phyloP scores from a whole-genome alignment of 371 early-diverging fungal genomes.

The Rhizopus sp. region DNA sequence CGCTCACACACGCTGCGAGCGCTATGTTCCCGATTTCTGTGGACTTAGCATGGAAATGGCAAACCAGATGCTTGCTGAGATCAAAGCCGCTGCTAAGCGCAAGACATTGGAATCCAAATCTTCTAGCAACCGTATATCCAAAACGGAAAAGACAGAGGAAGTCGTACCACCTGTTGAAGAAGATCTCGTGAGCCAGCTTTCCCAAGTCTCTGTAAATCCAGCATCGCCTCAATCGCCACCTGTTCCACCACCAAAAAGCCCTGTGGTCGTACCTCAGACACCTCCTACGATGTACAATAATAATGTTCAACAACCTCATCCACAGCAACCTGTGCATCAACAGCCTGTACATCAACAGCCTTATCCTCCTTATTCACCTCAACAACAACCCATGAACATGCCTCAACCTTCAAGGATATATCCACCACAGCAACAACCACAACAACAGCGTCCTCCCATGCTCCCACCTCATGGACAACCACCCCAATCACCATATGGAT shows the following conservation, averaged over 20 bases:
- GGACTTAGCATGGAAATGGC: constrained; percentile 87
- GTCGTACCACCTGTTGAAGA: constrained; percentile 5
- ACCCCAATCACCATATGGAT: constrained; percentile 23
- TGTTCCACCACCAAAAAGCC: constrained; percentile 24
- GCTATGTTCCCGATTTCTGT: constrained; percentile 91
- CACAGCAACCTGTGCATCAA: constrained; percentile 4
- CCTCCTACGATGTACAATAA: constrained; percentile 26
- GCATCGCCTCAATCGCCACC: not conserved
- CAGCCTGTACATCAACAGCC: constrained; percentile 10
- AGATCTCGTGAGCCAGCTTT: constrained; percentile 20
- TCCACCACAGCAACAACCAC: constrained; percentile 15
- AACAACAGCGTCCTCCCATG: constrained; percentile 30
- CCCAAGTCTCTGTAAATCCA: constrained; percentile 5
- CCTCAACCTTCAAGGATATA: constrained; percentile 28
- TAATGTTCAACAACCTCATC: not conserved
- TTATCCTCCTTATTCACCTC: constrained; percentile 11
- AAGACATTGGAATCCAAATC: constrained; percentile 26
- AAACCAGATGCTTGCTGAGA: constrained; percentile 76
- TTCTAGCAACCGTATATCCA: constrained; percentile 20
- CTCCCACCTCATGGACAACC: constrained; percentile 28
- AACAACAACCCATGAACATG: constrained; percentile 21
- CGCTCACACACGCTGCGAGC: constrained; percentile 85
- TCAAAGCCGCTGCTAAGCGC: constrained; percentile 63
- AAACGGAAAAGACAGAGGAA: constrained; percentile 20
- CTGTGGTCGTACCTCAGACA: constrained; percentile 31